These are phyloP conservation scores for Pelargonium citronellum DNA, from an alignment of 441 rosid genomes.

Conservation along the genomic window DNA sequence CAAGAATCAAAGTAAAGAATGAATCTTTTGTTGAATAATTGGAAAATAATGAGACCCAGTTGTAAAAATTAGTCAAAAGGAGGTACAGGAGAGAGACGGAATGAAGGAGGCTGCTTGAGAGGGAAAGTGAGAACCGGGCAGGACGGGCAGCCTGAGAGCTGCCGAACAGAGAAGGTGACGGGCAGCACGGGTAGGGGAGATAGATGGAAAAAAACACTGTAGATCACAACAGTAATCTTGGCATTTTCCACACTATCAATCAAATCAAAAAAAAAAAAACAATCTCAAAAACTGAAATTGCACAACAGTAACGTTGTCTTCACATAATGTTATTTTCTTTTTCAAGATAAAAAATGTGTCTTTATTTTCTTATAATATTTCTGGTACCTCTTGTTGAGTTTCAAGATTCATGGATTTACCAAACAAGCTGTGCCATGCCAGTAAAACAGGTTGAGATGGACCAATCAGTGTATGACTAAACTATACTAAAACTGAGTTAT, in stretches of 20 bases:
- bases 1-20: conserved; percentile 7
- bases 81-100: conserved; percentile 16
- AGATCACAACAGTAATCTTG: neutral
- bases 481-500: too few relatives aligned
- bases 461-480: too few relatives aligned
- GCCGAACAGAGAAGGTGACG: neutral
- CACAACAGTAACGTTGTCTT: neutral
- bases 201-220: neutral
- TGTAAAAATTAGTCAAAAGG: conserved; percentile 41
- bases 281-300: neutral
- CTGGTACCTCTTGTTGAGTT: too few relatives aligned
- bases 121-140: conserved; percentile 11
- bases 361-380: too few relatives aligned
- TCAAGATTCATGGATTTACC: too few relatives aligned
- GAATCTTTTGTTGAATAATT: conserved; percentile 16
- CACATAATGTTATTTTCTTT: neutral
- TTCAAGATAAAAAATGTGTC: too few relatives aligned
- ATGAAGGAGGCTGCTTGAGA: conserved; percentile 34
- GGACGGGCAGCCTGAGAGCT: neutral
- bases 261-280: neutral
- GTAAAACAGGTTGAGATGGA: too few relatives aligned
- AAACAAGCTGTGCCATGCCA: too few relatives aligned
- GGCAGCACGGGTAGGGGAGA: neutral
- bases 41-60: conserved; percentile 29
- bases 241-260: neutral